Evolutionary conservation across 208 protist species (phyloP).

Genomic region (Wallacemonas sp.): DNA sequence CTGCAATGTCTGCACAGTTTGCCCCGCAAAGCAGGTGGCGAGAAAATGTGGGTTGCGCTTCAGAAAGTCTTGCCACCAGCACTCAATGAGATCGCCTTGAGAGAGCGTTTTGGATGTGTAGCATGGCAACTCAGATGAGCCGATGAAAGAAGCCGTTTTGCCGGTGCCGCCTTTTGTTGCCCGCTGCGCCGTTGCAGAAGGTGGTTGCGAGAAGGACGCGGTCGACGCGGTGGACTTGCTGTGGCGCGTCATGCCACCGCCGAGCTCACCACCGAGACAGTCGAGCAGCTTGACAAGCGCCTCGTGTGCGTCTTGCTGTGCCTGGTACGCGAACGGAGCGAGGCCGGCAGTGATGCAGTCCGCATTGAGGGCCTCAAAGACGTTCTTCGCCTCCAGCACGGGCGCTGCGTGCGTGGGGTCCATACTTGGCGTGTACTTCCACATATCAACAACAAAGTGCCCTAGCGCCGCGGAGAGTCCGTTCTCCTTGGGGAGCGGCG

Average conservation of each 20-base stretch:
- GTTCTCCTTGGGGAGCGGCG: neutral
- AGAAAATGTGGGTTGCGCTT: conserved; percentile 13
- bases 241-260: neutral
- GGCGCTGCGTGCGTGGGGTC: neutral
- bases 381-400: conserved; percentile 3
- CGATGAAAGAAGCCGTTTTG: too few relatives aligned
- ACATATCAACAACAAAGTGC: neutral
- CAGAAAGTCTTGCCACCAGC: conserved; percentile 18
- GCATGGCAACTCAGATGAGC: neutral
- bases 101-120: neutral
- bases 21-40: conserved; percentile 17
- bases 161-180: too few relatives aligned
- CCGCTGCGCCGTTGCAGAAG: too few relatives aligned
- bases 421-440: neutral
- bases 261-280: conserved; percentile 36
- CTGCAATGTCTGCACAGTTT: conserved; percentile 17
- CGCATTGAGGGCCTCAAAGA: conserved; percentile 7
- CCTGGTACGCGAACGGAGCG: conserved; percentile 1
- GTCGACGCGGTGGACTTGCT: neutral
- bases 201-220: neutral
- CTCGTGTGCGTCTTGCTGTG: conserved; percentile 60
- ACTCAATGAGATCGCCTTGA: conserved; percentile 2
- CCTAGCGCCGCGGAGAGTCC: neutral
- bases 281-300: conserved; percentile 39
- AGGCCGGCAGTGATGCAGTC: conserved; percentile 4